phyloP scores from a whole-genome alignment of 805 yeast species.

The Suhomyces faveliae region DNA sequence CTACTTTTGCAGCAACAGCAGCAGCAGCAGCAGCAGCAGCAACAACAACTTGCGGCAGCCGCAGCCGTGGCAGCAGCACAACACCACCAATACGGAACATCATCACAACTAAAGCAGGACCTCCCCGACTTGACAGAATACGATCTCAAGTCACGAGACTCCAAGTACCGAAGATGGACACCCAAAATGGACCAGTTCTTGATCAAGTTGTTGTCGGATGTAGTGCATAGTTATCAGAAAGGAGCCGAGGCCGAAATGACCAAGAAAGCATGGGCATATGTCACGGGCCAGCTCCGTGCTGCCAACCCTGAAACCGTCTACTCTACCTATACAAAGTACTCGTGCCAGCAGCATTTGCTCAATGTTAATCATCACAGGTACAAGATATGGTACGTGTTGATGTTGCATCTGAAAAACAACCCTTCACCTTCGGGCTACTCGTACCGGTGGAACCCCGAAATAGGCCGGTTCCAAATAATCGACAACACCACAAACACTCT shows the following conservation, averaged over 20 bases:
- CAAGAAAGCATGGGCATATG: constrained; percentile 39
- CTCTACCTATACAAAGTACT: constrained; percentile 39
- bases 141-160: constrained; percentile 33
- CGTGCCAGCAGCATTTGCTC: constrained; percentile 37
- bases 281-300: constrained; percentile 32
- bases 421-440: constrained; percentile 22
- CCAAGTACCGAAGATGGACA: constrained; percentile 39
- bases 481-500: constrained; percentile 22
- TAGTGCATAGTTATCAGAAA: constrained; percentile 34
- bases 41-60: constrained; percentile 6
- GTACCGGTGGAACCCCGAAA: constrained; percentile 36
- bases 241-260: constrained; percentile 32
- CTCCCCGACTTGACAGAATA: constrained; percentile 23
- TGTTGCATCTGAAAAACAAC: constrained; percentile 28
- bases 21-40: constrained; percentile 12
- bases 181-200: constrained; percentile 37
- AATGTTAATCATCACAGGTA: constrained; percentile 37
- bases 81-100: constrained; percentile 8
- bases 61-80: constrained; percentile 10
- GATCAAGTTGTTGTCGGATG: constrained; percentile 32
- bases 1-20: constrained; percentile 13
- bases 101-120: constrained; percentile 4
- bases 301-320: constrained; percentile 42
- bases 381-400: constrained; percentile 34
- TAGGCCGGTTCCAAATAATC: constrained; percentile 34